Conservation (phyloP, 345 rosid genomes). For the Firmiana major region DNA sequence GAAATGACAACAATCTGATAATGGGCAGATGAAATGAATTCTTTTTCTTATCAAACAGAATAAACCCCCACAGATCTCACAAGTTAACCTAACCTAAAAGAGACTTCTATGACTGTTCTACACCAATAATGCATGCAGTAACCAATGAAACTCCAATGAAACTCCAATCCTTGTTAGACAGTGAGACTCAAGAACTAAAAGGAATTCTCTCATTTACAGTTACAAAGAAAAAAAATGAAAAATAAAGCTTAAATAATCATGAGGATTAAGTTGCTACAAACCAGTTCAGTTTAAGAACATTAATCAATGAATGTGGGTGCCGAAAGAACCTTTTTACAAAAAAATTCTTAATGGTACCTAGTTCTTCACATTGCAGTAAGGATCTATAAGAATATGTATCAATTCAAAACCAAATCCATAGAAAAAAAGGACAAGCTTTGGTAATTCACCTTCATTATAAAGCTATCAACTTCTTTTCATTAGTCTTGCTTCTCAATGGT, state of each 20-base stretch:
- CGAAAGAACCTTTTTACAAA: slow-evolving; percentile 15
- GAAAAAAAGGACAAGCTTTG: slow-evolving; percentile 8
- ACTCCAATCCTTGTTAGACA: background rate
- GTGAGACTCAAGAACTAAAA: background rate
- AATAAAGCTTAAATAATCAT: background rate
- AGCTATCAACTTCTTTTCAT: slow-evolving; percentile 48
- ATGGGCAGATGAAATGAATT: background rate
- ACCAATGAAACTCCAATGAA: background rate
- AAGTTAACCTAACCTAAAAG: no score
- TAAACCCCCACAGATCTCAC: background rate
- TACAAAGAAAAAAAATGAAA: background rate
- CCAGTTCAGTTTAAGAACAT: background rate
- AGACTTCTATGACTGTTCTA: no score
- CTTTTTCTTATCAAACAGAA: background rate
- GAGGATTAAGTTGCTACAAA: background rate
- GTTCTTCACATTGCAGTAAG: slow-evolving; percentile 3
- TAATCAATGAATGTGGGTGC: slow-evolving; percentile 9
- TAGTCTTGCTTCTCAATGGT: slow-evolving; percentile 75
- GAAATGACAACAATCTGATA: background rate
- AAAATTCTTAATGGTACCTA: background rate
- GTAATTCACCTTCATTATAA: slow-evolving; percentile 21
- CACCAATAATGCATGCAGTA: background rate
- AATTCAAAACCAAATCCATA: slow-evolving; percentile 13
- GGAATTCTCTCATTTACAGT: background rate
- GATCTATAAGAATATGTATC: slow-evolving; percentile 5